Conservation (phyloP, 768 basidiomycete species). For the Thelephora ganbajun region DNA sequence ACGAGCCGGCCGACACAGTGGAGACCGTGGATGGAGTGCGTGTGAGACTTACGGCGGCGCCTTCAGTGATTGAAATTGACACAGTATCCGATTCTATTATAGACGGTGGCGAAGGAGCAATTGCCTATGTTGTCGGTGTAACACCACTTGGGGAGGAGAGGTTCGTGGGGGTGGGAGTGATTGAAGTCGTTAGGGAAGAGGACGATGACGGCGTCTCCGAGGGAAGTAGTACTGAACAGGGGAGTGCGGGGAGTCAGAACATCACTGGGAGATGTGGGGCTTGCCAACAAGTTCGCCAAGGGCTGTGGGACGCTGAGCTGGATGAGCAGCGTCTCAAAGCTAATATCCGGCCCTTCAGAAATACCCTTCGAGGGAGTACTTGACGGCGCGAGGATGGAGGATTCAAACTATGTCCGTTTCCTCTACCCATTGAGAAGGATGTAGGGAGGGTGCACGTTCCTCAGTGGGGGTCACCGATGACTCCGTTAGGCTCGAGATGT, state of each 20-base stretch:
- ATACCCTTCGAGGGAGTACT: slow-evolving; percentile 41
- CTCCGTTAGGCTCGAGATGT: slow-evolving; percentile 28
- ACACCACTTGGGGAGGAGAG: slow-evolving; percentile 20
- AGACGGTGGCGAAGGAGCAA: background rate
- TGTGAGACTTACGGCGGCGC: slow-evolving; percentile 5
- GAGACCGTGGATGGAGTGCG: slow-evolving; percentile 19
- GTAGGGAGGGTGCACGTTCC: slow-evolving; percentile 22
- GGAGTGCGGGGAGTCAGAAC: slow-evolving; percentile 8
- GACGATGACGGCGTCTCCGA: slow-evolving; percentile 20
- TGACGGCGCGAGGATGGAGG: slow-evolving; percentile 59
- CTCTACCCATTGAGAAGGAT: slow-evolving; percentile 39
- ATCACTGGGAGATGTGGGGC: slow-evolving; percentile 8
- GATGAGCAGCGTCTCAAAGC: slow-evolving; percentile 64
- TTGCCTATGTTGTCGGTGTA: slow-evolving; percentile 8
- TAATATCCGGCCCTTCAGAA: slow-evolving; percentile 46
- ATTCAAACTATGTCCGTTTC: slow-evolving; percentile 67
- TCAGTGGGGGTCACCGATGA: slow-evolving; percentile 20
- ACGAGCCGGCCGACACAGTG: slow-evolving; percentile 16
- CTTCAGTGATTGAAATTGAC: slow-evolving; percentile 5
- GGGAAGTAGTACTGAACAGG: slow-evolving; percentile 17
- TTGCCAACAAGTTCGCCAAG: slow-evolving; percentile 10
- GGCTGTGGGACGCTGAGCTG: slow-evolving; percentile 32
- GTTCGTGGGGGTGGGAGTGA: slow-evolving; percentile 6
- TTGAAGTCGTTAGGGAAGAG: slow-evolving; percentile 9
- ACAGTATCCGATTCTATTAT: slow-evolving; percentile 7